Base-by-base conservation (phyloP, 495 filamentous ascomycete species). In the Cercophora scortea region DNA sequence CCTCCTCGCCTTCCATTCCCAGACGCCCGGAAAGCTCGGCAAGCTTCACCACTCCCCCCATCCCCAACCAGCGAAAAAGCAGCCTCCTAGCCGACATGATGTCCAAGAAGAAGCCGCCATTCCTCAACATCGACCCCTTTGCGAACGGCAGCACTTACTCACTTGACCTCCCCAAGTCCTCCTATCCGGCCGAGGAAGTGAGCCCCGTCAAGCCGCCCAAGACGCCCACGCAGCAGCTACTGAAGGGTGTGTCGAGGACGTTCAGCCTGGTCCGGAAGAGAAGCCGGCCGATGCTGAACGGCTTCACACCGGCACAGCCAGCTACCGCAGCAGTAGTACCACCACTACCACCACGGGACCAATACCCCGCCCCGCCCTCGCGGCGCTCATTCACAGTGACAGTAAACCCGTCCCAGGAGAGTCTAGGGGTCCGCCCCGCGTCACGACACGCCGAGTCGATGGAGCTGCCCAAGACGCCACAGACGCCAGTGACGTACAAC, bases 41-140 rank as follows among this genome's bases (percentile, higher is more conserved):
- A 13, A 67, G 60, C 58, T 65, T 58, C 32, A 44, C 58, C 11
- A 59, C 64, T 16, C 62, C 57, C 7, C 48, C 58, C 11, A 25
- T 49, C 5, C 39, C 25, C 8, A 56, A 57, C 15, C 56, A 59
- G 19, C 60, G 66, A 43, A 64, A 56, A 47, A 71, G 63, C 56
- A 59, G 64, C 32, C 53, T 65, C 35, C 61, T 71, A 0, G 60
- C 63, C 5, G 64, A 64, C n/a, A 53, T 71, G 16, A 51, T 75
- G 8, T 38, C 61, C 46, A 70, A 58, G 53, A 69, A 68, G 46
- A 64, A 50, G 41, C 71, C 67, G 7, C 57, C 67, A 0, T 76
- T 78, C 55, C 64, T 78, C 34, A 71, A 51, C 60, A 67, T 75
- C 46, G 74, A 78, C 52, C 74, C 74, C 13, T 78, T 67, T 47